These are phyloP conservation scores for Pseudoturritis turrita DNA, from an alignment of 345 rosid genomes.

Conservation along the genomic window DNA sequence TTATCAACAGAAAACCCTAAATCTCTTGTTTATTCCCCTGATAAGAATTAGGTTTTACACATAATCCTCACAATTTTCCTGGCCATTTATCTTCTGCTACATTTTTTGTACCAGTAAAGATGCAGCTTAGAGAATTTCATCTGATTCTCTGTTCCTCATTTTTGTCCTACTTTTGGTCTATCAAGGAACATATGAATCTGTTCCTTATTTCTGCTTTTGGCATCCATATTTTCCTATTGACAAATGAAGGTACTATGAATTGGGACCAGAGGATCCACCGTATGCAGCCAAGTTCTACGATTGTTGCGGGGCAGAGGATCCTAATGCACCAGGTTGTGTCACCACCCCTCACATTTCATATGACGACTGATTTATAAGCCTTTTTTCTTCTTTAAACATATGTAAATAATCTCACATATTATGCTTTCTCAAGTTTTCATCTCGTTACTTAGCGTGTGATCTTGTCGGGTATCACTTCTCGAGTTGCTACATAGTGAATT, in stretches of 20 bases:
- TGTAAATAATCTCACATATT: conserved; percentile 7
- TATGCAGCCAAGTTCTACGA: conserved; percentile 91
- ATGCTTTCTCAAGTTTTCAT: neutral
- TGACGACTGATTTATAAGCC: conserved; percentile 47
- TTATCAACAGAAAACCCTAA: too few species aligned
- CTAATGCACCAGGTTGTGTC: conserved; percentile 77
- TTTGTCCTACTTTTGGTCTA: neutral
- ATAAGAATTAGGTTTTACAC: too few species aligned
- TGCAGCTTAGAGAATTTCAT: neutral
- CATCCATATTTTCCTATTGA: neutral
- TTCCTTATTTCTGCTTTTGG: neutral
- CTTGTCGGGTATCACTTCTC: neutral
- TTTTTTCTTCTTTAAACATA: neutral
- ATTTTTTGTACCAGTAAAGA: neutral
- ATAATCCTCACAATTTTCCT: neutral
- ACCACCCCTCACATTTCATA: conserved; percentile 62
- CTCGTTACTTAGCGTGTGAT: neutral
- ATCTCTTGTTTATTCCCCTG: too few species aligned
- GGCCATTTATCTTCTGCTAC: neutral
- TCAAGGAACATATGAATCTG: neutral
- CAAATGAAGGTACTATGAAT: conserved; percentile 67
- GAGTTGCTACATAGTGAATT: neutral
- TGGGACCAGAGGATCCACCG: conserved; percentile 82
- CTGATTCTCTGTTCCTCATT: neutral
- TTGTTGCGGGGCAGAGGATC: conserved; percentile 91